Evolutionary conservation across 108 stramenopile genomes (phyloP).

Genomic region (Cyclotella baltica): DNA sequence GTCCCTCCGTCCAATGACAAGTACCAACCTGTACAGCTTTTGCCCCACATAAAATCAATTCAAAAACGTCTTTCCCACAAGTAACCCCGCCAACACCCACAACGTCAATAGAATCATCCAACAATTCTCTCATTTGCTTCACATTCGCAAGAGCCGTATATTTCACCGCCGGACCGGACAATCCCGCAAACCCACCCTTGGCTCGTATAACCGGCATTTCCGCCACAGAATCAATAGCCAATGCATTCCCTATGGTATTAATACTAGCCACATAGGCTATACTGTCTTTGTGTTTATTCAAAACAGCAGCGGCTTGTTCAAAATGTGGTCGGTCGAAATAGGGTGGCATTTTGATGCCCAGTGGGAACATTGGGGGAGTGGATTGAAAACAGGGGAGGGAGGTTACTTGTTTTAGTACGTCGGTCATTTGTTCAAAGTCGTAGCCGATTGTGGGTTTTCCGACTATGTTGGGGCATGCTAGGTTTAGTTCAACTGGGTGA

Average conservation of each 20-base stretch:
- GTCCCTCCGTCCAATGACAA: slow-evolving; percentile 93
- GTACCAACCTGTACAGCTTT: slow-evolving; percentile 92
- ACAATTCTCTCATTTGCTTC: slow-evolving; percentile 72
- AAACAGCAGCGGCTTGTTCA: slow-evolving; percentile 74
- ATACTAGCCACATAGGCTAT: slow-evolving; percentile 80
- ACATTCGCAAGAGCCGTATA: slow-evolving; percentile 92
- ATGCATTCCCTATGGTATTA: slow-evolving; percentile 91
- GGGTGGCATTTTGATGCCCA: slow-evolving; percentile 93
- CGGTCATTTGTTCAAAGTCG: slow-evolving; percentile 90
- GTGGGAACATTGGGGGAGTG: slow-evolving; percentile 32
- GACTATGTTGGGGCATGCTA: slow-evolving; percentile 95
- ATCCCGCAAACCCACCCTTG: slow-evolving; percentile 87
- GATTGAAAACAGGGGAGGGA: slow-evolving; percentile 42
- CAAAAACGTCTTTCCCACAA: slow-evolving; percentile 81
- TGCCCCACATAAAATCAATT: slow-evolving; percentile 89
- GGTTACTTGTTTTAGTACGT: slow-evolving; percentile 69
- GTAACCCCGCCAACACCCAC: slow-evolving; percentile 90
- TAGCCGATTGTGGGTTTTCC: slow-evolving; percentile 94
- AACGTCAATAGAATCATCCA: slow-evolving; percentile 83
- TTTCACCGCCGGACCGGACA: slow-evolving; percentile 87
- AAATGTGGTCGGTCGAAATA: slow-evolving; percentile 92
- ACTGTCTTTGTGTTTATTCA: slow-evolving; percentile 75
- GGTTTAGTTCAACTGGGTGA: slow-evolving; percentile 92
- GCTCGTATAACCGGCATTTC: slow-evolving; percentile 80
- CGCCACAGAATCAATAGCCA: slow-evolving; percentile 69